Evolutionary conservation across 1,139 yeast genomes (phyloP).

Genomic region (Wickerhamomyces sp.): DNA sequence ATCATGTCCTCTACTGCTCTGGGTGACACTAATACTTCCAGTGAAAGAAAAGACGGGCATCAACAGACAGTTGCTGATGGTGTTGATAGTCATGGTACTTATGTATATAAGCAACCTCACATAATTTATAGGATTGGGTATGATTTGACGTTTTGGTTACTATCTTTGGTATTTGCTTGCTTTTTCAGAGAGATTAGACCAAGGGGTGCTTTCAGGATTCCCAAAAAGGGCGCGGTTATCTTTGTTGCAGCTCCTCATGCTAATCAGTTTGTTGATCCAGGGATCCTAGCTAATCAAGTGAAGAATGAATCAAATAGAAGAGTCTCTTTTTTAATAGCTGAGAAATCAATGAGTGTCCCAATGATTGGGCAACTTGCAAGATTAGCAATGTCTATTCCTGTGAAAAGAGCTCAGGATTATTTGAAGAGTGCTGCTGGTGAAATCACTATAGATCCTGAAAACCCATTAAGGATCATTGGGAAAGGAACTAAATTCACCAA

Average conservation of each 20-base stretch:
- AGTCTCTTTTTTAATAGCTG: slow-evolving; percentile 84
- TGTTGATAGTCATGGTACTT: not conserved
- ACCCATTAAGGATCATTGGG: slow-evolving; percentile 55
- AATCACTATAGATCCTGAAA: slow-evolving; percentile 43
- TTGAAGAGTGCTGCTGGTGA: slow-evolving; percentile 57
- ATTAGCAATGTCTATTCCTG: slow-evolving; percentile 81
- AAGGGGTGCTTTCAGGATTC: slow-evolving; percentile 86
- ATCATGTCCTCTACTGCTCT: no score
- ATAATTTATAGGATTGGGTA: slow-evolving; percentile 34
- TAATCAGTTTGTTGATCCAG: slow-evolving; percentile 92
- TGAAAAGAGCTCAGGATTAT: slow-evolving; percentile 85
- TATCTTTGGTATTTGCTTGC: slow-evolving; percentile 39
- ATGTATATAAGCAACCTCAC: slow-evolving; percentile 10
- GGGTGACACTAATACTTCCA: no score
- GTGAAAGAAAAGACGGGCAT: no score
- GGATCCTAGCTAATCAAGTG: slow-evolving; percentile 78
- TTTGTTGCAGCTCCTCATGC: slow-evolving; percentile 98
- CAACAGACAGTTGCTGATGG: no score
- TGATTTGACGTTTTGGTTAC: slow-evolving; percentile 46
- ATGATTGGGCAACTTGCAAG: slow-evolving; percentile 75
- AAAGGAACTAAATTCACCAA: slow-evolving; percentile 60
- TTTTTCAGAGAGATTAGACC: slow-evolving; percentile 89
- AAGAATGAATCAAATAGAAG: slow-evolving; percentile 67
- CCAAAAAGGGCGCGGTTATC: slow-evolving; percentile 79
- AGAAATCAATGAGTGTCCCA: slow-evolving; percentile 60